phyloP scores from a whole-genome alignment of 176 grass and related monocot genomes.

The Aegilops bicornis region DNA sequence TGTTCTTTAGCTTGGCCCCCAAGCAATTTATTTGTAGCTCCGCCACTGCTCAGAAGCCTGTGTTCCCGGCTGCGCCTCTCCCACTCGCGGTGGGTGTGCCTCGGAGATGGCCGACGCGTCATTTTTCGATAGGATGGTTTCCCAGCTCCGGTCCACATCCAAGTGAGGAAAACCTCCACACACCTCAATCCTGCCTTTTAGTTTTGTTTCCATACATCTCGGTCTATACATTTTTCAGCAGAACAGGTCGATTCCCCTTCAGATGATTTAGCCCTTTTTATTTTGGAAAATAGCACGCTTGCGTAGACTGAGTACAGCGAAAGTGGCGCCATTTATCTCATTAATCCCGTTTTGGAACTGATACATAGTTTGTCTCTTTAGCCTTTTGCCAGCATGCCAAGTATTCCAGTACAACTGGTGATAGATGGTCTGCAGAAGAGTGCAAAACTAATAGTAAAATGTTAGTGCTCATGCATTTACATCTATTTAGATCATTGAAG shows the following conservation, averaged over 20 bases:
- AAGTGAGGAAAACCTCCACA: constrained; percentile 39
- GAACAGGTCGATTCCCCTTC: not conserved
- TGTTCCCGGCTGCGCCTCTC: not conserved
- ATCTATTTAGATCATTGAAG: not conserved
- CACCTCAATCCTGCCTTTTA: not conserved
- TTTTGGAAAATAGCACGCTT: not conserved
- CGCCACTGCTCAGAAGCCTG: not conserved
- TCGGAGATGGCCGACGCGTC: constrained; percentile 39
- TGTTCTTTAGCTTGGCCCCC: too few relatives aligned
- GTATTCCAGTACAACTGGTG: not conserved
- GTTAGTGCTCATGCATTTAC: not conserved
- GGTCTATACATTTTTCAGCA: not conserved
- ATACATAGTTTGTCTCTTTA: not conserved
- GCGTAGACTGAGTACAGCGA: not conserved
- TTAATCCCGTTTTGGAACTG: not conserved
- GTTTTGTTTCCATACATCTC: not conserved
- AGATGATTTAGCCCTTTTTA: not conserved
- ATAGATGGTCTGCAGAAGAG: constrained; percentile 1
- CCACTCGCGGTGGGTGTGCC: not conserved
- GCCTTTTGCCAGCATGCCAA: not conserved
- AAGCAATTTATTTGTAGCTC: too few relatives aligned
- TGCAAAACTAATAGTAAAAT: not conserved
- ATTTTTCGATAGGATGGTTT: constrained; percentile 80
- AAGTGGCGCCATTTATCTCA: not conserved
- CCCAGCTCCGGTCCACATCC: constrained; percentile 63